phyloP scores from a whole-genome alignment of 495 filamentous ascomycete genomes.

The Penicillium bovifimosum region DNA sequence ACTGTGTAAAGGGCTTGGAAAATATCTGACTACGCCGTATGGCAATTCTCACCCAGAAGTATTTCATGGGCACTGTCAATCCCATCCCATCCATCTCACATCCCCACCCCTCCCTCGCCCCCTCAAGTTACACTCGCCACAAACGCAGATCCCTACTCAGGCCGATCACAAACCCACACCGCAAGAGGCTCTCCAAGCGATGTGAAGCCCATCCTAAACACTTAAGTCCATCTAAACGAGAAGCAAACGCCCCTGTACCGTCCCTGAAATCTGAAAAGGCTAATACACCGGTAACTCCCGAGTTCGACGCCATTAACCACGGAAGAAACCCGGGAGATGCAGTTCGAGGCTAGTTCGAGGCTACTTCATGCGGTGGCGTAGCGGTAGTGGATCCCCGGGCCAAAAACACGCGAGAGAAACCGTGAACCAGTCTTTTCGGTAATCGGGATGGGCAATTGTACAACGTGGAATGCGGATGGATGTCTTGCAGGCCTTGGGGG shows the following conservation, averaged over 20 bases:
- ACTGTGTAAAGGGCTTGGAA: background rate
- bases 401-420: background rate
- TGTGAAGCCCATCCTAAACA: background rate
- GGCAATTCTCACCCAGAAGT: background rate
- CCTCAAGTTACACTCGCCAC: background rate
- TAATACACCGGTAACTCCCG: background rate
- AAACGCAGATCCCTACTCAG: background rate
- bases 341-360: background rate
- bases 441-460: background rate
- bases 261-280: background rate
- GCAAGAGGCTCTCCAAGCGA: background rate
- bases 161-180: background rate
- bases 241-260: background rate
- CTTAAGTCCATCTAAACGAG: no score
- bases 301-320: background rate
- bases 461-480: background rate
- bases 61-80: no score
- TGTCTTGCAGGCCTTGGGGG: background rate
- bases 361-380: slow-evolving; percentile 1
- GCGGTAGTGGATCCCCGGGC: slow-evolving; percentile 1
- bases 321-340: background rate
- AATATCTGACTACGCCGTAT: background rate
- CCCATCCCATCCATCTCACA: no score
- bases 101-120: background rate
- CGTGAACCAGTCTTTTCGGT: background rate